phyloP scores from a whole-genome alignment of 2,329 filamentous ascomycete genomes.

The Nemania serpens region DNA sequence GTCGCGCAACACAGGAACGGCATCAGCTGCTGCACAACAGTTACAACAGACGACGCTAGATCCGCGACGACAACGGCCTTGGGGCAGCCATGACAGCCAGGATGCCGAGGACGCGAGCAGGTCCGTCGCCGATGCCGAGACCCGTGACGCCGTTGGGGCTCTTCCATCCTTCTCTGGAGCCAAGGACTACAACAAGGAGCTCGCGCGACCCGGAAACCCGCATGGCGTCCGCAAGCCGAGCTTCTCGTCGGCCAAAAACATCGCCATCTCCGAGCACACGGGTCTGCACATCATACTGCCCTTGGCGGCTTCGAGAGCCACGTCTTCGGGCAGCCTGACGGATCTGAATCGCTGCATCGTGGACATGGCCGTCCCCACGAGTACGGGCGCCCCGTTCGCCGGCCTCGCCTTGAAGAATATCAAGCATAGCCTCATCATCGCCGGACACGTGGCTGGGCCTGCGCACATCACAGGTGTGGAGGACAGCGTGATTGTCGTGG shows the following conservation, averaged over 20 bases:
- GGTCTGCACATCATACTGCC: slow-evolving; percentile 79
- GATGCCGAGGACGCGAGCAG: slow-evolving; percentile 18
- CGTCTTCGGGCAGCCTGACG: slow-evolving; percentile 73
- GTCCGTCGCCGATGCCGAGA: slow-evolving; percentile 30
- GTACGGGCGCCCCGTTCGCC: slow-evolving; percentile 67
- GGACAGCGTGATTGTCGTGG: slow-evolving; percentile 76
- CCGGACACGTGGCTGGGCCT: slow-evolving; percentile 77
- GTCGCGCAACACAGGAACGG: slow-evolving; percentile 54
- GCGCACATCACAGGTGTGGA: slow-evolving; percentile 79
- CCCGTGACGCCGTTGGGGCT: slow-evolving; percentile 45
- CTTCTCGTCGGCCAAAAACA: slow-evolving; percentile 64
- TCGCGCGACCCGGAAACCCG: slow-evolving; percentile 44
- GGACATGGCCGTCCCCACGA: slow-evolving; percentile 75
- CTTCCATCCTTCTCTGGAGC: slow-evolving; percentile 40
- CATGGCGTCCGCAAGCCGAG: slow-evolving; percentile 60
- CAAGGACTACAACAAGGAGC: slow-evolving; percentile 64
- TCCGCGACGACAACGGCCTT: slow-evolving; percentile 34
- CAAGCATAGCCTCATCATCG: slow-evolving; percentile 71
- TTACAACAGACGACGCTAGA: slow-evolving; percentile 45
- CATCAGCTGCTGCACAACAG: background rate
- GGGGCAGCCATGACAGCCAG: slow-evolving; percentile 30
- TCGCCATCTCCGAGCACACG: slow-evolving; percentile 70
- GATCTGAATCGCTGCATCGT: slow-evolving; percentile 73
- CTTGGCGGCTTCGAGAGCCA: slow-evolving; percentile 69
- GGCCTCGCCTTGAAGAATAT: slow-evolving; percentile 71